These are phyloP conservation scores for Rhododendron mucronatum DNA, from an alignment of 148 eudicot species.

Conservation along the genomic window DNA sequence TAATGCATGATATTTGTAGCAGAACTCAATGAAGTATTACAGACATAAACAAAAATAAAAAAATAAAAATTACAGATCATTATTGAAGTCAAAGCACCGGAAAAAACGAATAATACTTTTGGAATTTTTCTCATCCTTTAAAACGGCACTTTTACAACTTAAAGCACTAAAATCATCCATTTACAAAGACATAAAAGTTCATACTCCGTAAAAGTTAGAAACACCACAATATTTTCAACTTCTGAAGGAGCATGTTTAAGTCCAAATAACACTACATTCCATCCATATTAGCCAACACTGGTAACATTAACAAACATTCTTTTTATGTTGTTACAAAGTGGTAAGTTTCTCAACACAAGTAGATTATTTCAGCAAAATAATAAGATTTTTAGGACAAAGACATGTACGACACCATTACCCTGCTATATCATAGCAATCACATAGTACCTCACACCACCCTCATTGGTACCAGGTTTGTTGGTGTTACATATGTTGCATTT, in stretches of 20 bases:
- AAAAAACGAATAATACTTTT: background rate
- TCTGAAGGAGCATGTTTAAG: background rate
- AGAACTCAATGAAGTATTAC: background rate
- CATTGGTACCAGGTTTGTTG: conserved; percentile 84
- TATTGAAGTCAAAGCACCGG: background rate
- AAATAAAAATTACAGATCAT: background rate
- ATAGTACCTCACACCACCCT: conserved; percentile 90
- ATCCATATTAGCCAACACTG: background rate
- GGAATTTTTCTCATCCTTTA: background rate
- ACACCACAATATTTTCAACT: background rate
- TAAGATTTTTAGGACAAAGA: background rate
- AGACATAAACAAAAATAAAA: background rate
- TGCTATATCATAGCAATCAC: background rate
- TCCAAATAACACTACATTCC: background rate
- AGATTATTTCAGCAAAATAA: background rate
- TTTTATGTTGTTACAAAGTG: background rate
- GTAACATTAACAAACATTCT: no score
- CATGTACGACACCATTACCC: background rate
- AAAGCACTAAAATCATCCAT: background rate
- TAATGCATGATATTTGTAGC: background rate
- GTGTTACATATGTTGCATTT: conserved; percentile 99
- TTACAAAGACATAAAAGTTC: background rate
- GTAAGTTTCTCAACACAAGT: background rate
- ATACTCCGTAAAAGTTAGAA: background rate
- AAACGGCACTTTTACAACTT: background rate